phyloP scores from a whole-genome alignment of 495 filamentous ascomycete species.

The Neurospora sp. region DNA sequence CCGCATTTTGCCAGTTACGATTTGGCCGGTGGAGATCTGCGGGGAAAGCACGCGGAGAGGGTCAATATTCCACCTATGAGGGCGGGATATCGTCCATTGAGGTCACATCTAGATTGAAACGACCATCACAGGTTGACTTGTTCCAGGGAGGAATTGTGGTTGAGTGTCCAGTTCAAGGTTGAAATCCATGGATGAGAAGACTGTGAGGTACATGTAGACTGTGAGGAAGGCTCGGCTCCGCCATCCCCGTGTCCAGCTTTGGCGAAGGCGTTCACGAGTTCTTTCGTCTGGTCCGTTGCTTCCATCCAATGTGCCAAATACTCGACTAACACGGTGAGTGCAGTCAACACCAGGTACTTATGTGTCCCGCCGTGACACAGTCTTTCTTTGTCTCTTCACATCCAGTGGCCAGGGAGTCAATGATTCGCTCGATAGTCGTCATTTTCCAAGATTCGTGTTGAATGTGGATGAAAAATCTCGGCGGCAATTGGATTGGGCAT shows the following conservation, averaged over 20 bases:
- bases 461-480: neutral
- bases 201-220: neutral
- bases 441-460: neutral
- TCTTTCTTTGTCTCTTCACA: neutral
- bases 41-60: neutral
- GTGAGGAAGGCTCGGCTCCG: neutral
- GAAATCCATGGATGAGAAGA: neutral
- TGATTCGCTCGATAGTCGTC: neutral
- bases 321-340: neutral
- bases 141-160: neutral
- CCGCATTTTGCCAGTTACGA: neutral
- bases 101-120: neutral
- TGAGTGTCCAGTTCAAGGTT: neutral
- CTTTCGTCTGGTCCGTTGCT: neutral
- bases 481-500: neutral
- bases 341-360: too few relatives aligned
- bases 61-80: neutral
- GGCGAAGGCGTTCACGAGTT: too few relatives aligned
- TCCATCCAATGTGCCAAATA: neutral
- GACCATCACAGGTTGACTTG: neutral
- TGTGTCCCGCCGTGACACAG: neutral
- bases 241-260: neutral
- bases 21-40: neutral
- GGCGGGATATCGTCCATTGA: neutral
- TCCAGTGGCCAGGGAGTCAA: neutral